Conservation (phyloP, 1,284 basidiomycete genomes). For the Schizopora paradoxa region DNA sequence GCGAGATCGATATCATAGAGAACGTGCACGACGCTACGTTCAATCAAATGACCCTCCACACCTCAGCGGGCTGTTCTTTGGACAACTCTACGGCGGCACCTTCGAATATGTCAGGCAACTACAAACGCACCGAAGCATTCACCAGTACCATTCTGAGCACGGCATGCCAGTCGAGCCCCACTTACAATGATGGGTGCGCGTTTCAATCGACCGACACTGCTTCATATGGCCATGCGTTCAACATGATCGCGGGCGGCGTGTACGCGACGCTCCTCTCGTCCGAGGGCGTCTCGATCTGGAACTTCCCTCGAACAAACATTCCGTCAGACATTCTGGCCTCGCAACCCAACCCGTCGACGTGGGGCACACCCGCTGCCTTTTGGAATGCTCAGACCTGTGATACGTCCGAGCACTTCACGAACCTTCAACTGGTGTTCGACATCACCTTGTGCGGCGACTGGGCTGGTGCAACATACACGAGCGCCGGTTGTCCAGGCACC, state of each 20-base stretch:
- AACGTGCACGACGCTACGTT: constrained; percentile 49
- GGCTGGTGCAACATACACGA: constrained; percentile 50
- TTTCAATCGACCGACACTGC: constrained; percentile 46
- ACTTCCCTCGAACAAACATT: constrained; percentile 61
- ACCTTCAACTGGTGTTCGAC: constrained; percentile 67
- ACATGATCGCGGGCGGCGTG: constrained; percentile 64
- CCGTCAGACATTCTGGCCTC: constrained; percentile 61
- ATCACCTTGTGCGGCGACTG: constrained; percentile 68
- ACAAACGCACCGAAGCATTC: constrained; percentile 22
- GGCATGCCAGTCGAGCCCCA: constrained; percentile 42
- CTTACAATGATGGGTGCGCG: constrained; percentile 63
- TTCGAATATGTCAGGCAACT: constrained; percentile 17
- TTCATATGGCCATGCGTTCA: constrained; percentile 71
- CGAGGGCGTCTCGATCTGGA: constrained; percentile 73
- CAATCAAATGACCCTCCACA: constrained; percentile 75
- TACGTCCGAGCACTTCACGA: constrained; percentile 59
- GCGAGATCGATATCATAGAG: constrained; percentile 74
- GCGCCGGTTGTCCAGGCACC: constrained; percentile 60
- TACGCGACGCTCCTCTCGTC: constrained; percentile 68
- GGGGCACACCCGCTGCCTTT: constrained; percentile 64
- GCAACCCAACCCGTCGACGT: constrained; percentile 55
- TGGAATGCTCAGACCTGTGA: constrained; percentile 62
- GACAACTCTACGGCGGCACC: constrained; percentile 27
- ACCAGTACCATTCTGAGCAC: constrained; percentile 33
- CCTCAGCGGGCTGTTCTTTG: constrained; percentile 50